phyloP scores from a whole-genome alignment of 2,329 filamentous ascomycete species.

The Bisporella sp. region DNA sequence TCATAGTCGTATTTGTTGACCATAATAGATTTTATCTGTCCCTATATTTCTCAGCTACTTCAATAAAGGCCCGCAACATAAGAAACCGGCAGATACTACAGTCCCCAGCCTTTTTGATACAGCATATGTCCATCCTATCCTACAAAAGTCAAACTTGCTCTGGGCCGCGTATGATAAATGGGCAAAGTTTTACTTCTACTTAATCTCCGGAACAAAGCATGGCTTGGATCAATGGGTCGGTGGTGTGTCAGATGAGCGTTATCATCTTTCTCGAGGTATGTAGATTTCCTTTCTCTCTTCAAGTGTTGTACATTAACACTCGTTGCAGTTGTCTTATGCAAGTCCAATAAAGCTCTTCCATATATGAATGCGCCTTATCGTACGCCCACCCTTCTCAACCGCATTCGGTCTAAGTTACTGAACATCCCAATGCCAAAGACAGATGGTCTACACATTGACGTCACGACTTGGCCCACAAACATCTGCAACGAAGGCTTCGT shows the following conservation, averaged over 20 bases:
- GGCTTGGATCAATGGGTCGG: slow-evolving; percentile 43
- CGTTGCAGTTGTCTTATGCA: slow-evolving; percentile 17
- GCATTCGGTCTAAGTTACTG: slow-evolving; percentile 31
- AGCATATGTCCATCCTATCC: slow-evolving; percentile 39
- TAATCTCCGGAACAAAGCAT: slow-evolving; percentile 37
- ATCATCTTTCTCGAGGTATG: neutral
- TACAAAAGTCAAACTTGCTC: slow-evolving; percentile 35
- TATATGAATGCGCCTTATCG: slow-evolving; percentile 35
- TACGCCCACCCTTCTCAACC: slow-evolving; percentile 26
- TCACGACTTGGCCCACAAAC: slow-evolving; percentile 35
- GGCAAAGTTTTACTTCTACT: slow-evolving; percentile 35
- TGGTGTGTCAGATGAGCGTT: slow-evolving; percentile 14
- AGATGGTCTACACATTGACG: slow-evolving; percentile 33
- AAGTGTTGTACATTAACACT: too few species aligned
- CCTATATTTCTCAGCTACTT: neutral
- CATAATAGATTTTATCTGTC: slow-evolving; percentile 2
- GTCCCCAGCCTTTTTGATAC: slow-evolving; percentile 44
- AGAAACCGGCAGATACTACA: slow-evolving; percentile 39
- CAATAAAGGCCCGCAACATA: slow-evolving; percentile 4
- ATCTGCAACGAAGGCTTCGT: slow-evolving; percentile 32
- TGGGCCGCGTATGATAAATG: slow-evolving; percentile 38
- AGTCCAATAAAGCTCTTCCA: slow-evolving; percentile 35
- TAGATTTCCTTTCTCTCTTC: too few species aligned
- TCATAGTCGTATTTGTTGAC: too few species aligned
- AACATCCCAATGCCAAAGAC: slow-evolving; percentile 35